Conservation (phyloP, 169 alveolate species). For the Amoebophrya sp. region DNA sequence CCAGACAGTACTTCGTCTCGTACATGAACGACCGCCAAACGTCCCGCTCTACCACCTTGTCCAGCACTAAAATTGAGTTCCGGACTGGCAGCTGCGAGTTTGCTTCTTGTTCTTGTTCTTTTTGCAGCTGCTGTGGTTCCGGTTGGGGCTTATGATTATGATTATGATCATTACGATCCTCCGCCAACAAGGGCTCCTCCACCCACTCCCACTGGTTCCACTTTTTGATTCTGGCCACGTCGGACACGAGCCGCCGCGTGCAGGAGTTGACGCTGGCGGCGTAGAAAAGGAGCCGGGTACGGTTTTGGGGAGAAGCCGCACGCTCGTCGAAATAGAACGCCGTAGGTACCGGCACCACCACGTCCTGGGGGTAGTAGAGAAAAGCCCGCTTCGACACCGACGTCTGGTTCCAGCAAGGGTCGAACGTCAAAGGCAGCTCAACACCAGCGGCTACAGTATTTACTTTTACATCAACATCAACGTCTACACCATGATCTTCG, state of each 20-base stretch:
- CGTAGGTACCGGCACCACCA: conserved; percentile 28
- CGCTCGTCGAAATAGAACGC: conserved; percentile 11
- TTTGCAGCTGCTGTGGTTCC: neutral
- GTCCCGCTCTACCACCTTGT: neutral
- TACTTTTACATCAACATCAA: too few relatives aligned
- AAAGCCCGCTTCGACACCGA: neutral
- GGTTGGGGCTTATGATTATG: neutral
- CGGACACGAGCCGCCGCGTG: neutral
- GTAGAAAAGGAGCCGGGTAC: neutral
- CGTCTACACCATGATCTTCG: neutral
- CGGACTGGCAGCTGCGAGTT: neutral
- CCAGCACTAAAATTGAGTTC: too few relatives aligned
- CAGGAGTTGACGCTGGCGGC: neutral
- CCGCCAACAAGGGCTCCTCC: too few relatives aligned
- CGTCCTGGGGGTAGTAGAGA: conserved; percentile 11
- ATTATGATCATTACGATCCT: neutral
- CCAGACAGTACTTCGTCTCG: conserved; percentile 9
- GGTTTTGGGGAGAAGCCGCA: neutral
- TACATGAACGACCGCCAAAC: neutral
- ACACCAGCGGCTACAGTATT: too few relatives aligned
- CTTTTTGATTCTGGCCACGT: neutral
- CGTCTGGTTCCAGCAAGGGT: neutral
- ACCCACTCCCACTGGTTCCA: too few relatives aligned
- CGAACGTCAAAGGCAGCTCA: too few relatives aligned
- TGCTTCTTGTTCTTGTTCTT: neutral